These are phyloP conservation scores for Huntiella bhutanensis DNA, from an alignment of 2,329 filamentous ascomycete genomes.

Conservation along the genomic window DNA sequence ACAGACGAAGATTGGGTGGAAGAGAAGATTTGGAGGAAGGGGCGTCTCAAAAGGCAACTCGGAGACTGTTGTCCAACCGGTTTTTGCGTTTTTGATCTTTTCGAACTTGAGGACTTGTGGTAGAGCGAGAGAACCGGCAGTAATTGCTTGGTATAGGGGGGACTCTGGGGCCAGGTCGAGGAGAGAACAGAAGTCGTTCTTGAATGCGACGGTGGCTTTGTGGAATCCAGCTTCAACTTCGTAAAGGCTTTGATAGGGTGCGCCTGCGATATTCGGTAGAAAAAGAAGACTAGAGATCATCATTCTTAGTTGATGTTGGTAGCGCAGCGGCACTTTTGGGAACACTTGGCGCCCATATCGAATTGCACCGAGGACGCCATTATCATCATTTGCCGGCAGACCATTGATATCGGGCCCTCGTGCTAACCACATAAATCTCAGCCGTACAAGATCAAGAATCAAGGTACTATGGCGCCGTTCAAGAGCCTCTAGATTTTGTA, in stretches of 20 bases:
- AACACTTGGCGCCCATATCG: conserved; percentile 62
- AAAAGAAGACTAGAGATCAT: conserved; percentile 53
- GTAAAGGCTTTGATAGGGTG: conserved; percentile 67
- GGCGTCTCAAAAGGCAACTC: conserved; percentile 68
- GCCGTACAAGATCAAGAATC: conserved; percentile 79
- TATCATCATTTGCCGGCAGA: conserved; percentile 31
- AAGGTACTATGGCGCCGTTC: conserved; percentile 77
- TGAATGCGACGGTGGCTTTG: conserved; percentile 74
- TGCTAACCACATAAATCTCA: conserved; percentile 83
- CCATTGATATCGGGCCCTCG: conserved; percentile 38
- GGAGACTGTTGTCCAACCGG: conserved; percentile 83
- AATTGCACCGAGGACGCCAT: conserved; percentile 46
- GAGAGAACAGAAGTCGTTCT: conserved; percentile 81
- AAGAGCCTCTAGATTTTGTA: conserved; percentile 47
- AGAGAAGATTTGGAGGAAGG: conserved; percentile 43
- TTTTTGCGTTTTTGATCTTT: conserved; percentile 71
- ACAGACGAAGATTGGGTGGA: conserved; percentile 95
- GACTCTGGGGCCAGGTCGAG: conserved; percentile 80
- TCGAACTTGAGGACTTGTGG: conserved; percentile 79
- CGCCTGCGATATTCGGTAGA: conserved; percentile 50
- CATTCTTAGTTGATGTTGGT: conserved; percentile 37
- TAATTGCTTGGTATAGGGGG: conserved; percentile 80
- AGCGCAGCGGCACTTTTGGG: conserved; percentile 57
- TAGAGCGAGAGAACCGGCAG: conserved; percentile 78
- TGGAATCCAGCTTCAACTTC: conserved; percentile 58